Evolutionary conservation across 176 grass and related monocot species (phyloP).

Genomic region (Oryza brachyantha): DNA sequence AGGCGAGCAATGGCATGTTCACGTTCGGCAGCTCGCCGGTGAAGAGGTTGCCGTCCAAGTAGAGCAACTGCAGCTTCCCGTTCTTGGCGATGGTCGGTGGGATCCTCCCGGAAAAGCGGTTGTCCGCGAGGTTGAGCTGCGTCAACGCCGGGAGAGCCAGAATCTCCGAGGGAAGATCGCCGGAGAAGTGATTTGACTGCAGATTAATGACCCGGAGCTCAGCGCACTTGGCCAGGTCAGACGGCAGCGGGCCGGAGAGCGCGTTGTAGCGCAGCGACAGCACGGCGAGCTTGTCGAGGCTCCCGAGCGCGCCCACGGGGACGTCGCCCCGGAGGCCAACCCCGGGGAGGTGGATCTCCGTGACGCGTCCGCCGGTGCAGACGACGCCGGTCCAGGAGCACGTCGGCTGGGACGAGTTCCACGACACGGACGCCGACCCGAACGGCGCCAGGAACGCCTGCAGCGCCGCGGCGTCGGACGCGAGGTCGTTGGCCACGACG

Average conservation of each 20-base stretch:
- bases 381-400: slow-evolving; percentile 57
- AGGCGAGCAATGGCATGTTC: slow-evolving; percentile 22
- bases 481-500: slow-evolving; percentile 33
- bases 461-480: slow-evolving; percentile 47
- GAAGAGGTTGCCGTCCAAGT: slow-evolving; percentile 57
- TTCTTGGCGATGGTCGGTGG: slow-evolving; percentile 43
- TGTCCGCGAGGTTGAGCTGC: slow-evolving; percentile 59
- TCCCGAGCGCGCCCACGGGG: slow-evolving; percentile 44
- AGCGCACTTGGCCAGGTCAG: slow-evolving; percentile 41
- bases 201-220: slow-evolving; percentile 53
- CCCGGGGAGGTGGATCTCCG: slow-evolving; percentile 49
- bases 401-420: slow-evolving; percentile 32
- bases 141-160: slow-evolving; percentile 42
- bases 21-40: slow-evolving; percentile 50
- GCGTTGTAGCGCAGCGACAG: slow-evolving; percentile 60
- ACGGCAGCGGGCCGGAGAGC: slow-evolving; percentile 54
- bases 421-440: slow-evolving; percentile 39
- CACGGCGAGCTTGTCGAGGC: slow-evolving; percentile 52
- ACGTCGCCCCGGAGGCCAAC: slow-evolving; percentile 47
- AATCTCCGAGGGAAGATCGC: slow-evolving; percentile 35
- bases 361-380: slow-evolving; percentile 46
- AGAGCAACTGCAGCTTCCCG: slow-evolving; percentile 43
- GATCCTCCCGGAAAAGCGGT: slow-evolving; percentile 54
- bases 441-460: slow-evolving; percentile 58
- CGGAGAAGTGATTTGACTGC: slow-evolving; percentile 53